Percentiles rank a stretch among this genome's conserved stretches.
Evolutionary conservation across 371 early-diverging fungal species (phyloP).

Genomic region (Amoeboaphelidium protococcarum): DNA sequence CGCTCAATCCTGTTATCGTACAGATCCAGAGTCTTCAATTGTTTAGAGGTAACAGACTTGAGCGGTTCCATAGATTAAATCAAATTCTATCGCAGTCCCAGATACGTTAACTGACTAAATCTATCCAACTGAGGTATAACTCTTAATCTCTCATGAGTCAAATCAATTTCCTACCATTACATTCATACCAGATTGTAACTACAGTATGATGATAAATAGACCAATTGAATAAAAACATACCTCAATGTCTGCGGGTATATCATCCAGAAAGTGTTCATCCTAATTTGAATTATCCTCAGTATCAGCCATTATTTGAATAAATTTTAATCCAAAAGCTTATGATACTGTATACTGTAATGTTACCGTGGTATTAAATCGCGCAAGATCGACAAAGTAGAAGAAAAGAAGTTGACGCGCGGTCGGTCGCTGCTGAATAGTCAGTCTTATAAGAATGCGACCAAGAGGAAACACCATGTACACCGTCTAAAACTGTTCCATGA

Average conservation of each 20-base stretch:
- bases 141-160: background rate
- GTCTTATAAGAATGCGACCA: background rate
- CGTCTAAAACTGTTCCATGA: too few relatives aligned
- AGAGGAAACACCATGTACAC: too few relatives aligned
- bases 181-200: background rate
- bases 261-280: background rate
- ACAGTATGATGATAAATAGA: too few relatives aligned
- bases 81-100: background rate
- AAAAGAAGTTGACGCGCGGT: background rate
- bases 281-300: background rate
- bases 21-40: background rate
- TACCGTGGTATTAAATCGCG: background rate
- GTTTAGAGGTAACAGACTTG: background rate
- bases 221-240: too few relatives aligned
- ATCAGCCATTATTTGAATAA: background rate
- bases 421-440: background rate
- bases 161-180: background rate
- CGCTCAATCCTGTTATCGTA: background rate
- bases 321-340: background rate
- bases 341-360: background rate
- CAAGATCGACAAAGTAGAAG: background rate
- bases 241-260: background rate
- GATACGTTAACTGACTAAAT: background rate
- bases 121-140: background rate
- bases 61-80: background rate